Base-by-base conservation (phyloP, 2,329 filamentous ascomycete species). In the Metarhizium sp. region DNA sequence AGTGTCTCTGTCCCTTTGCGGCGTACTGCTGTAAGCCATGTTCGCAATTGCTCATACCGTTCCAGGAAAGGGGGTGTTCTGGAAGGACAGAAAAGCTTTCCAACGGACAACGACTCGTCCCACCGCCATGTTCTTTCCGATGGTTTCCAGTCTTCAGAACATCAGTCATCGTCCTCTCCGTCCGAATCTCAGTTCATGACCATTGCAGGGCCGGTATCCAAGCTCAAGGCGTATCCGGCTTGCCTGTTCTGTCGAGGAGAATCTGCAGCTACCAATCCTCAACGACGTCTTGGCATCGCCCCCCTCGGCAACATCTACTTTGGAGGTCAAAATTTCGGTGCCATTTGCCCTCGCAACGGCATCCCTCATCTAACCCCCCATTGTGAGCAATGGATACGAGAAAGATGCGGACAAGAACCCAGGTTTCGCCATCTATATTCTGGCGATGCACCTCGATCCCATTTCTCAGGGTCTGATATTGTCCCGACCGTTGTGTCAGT, bases 341-440 rank as follows among this genome's bases (percentile, higher is more conserved):
- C 70, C 13, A 73, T 78, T 36, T 78, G 72, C 60, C 66, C 73
- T 7, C 69, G 73, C 50, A 76, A 73, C 14, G 76, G 78, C 6
- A 71, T 80, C 2, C 78, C 78, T 0, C 72, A 78, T 45, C 70
- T 81, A 45, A 75, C 78, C 0, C 63, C 67, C 0, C 69, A 75
- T 14, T 77, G 78, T 6, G 71, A 71, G 52, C 62, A 74, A 59
- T 80, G 76, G 75, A 74, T 81, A 38, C 66, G 71, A 34, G 66
- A 74, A 13, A 69, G 71, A 32, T 75, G 76, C 1, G 78, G 77
- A 5, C 58, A 56, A 32, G 60, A 53, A 59, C 61, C 54, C 10
- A 55, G 59, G 8, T 67, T 66, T 48, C 56, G 62, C 47, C 55
- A 55, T 4, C 56, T 58, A 1, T 53, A 38, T 6, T 48, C 18